Evolutionary conservation across 2,329 filamentous ascomycete species (phyloP).

Genomic region (Clonostachys chloroleuca): DNA sequence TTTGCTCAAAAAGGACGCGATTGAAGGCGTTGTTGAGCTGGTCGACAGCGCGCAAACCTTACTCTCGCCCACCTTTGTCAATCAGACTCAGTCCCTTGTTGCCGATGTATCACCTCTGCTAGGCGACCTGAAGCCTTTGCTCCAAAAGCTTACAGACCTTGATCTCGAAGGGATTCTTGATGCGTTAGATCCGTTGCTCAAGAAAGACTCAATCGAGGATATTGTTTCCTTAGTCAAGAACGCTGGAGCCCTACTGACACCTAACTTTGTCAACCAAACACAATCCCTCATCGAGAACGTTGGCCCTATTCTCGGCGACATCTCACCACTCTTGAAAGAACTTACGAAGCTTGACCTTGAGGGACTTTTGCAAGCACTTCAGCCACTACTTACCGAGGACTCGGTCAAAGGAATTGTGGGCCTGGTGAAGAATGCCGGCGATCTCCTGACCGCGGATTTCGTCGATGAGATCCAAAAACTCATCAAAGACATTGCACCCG

Average conservation of each 20-base stretch:
- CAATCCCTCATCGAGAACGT: conserved; percentile 13
- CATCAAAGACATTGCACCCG: conserved; percentile 13
- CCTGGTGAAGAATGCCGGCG: conserved; percentile 15
- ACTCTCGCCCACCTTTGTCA: conserved; percentile 18
- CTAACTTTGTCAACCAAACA: conserved; percentile 10
- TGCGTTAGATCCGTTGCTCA: conserved; percentile 12
- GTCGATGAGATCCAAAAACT: conserved; percentile 14
- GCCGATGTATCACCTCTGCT: conserved; percentile 8
- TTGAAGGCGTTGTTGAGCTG: conserved; percentile 17
- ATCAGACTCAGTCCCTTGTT: conserved; percentile 13
- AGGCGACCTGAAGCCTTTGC: conserved; percentile 11
- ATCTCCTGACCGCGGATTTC: conserved; percentile 17
- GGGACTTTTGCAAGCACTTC: conserved; percentile 13
- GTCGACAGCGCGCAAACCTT: conserved; percentile 20
- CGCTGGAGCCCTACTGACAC: conserved; percentile 15
- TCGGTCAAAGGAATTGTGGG: conserved; percentile 16
- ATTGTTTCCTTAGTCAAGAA: conserved; percentile 16
- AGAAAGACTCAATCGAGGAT: conserved; percentile 14
- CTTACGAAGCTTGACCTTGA: conserved; percentile 24
- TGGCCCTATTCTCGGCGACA: conserved; percentile 19
- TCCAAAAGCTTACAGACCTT: conserved; percentile 19
- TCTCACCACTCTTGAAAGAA: conserved; percentile 14
- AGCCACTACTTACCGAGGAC: conserved; percentile 16
- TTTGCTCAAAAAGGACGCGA: conserved; percentile 16
- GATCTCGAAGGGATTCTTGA: conserved; percentile 21